Evolutionary conservation across 768 basidiomycete genomes (phyloP).

Genomic region (Termitomyces sp.): DNA sequence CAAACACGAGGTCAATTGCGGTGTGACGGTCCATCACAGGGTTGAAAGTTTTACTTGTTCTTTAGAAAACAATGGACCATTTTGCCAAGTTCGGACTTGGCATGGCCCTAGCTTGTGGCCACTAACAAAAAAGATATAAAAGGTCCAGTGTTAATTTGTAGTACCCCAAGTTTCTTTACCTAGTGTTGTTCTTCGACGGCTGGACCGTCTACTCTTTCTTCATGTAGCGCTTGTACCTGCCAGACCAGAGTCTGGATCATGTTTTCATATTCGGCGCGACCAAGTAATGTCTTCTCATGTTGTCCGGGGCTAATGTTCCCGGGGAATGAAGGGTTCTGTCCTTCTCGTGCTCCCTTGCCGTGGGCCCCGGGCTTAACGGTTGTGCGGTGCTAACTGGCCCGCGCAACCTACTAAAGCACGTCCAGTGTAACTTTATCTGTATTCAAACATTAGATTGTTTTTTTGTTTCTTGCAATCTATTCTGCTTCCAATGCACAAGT

Average conservation of each 20-base stretch:
- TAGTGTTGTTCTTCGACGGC: not conserved
- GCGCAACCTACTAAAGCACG: conserved; percentile 5
- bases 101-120: not conserved
- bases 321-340: conserved; percentile 6
- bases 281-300: conserved; percentile 1
- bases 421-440: not conserved
- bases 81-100: not conserved
- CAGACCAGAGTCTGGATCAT: conserved; percentile 6
- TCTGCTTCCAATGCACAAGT: not conserved
- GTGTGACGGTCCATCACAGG: not conserved
- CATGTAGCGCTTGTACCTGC: conserved; percentile 7
- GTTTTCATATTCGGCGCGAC: not conserved
- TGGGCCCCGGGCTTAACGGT: conserved; percentile 7
- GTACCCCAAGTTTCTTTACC: not conserved
- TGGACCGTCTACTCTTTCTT: not conserved
- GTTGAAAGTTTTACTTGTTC: not conserved
- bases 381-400: not conserved
- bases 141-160: not conserved
- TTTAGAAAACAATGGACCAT: not conserved
- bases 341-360: conserved; percentile 10
- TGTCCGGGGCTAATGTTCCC: conserved; percentile 2
- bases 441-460: not conserved
- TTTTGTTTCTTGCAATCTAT: not conserved
- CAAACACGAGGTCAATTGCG: not conserved
- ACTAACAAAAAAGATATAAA: not conserved